Percentiles rank a stretch among this genome's conserved stretches.
phyloP scores from a whole-genome alignment of 768 basidiomycete species.

The Ramaria sp. region DNA sequence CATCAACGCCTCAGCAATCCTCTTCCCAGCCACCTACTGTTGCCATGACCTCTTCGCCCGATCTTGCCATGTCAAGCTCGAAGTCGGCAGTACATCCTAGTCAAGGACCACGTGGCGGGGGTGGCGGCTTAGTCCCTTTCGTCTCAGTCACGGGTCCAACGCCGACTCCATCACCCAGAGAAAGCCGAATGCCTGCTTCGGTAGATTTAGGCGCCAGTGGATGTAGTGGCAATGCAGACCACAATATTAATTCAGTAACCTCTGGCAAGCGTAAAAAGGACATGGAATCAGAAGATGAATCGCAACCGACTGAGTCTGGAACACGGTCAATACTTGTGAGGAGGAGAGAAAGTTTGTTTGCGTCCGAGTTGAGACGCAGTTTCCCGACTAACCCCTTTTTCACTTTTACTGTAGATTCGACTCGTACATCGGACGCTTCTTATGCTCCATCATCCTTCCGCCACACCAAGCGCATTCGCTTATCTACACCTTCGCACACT shows the following conservation, averaged over 20 bases:
- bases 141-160: constrained; percentile 5
- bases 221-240: background rate
- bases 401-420: constrained; percentile 14
- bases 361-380: constrained; percentile 9
- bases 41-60: background rate
- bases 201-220: constrained; percentile 2
- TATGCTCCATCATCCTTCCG: constrained; percentile 61
- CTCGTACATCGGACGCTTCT: constrained; percentile 26
- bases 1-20: background rate
- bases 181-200: background rate
- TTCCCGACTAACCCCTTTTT: constrained; percentile 14
- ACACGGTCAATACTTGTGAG: constrained; percentile 32
- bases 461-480: constrained; percentile 51
- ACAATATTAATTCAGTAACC: constrained; percentile 7
- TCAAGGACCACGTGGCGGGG: background rate
- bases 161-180: background rate
- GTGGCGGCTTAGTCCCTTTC: background rate
- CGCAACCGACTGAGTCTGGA: constrained; percentile 48
- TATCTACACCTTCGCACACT: constrained; percentile 28
- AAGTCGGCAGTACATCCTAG: background rate
- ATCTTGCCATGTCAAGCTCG: background rate
- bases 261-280: constrained; percentile 60
- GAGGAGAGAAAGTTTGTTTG: constrained; percentile 14
- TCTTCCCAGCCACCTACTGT: background rate
- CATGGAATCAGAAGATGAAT: constrained; percentile 51